A percentile compares a stretch with the other conserved stretches of the same genome.
Evolutionary conservation across 805 yeast genomes (phyloP).

Genomic region (Nakazawaea molendinolei): DNA sequence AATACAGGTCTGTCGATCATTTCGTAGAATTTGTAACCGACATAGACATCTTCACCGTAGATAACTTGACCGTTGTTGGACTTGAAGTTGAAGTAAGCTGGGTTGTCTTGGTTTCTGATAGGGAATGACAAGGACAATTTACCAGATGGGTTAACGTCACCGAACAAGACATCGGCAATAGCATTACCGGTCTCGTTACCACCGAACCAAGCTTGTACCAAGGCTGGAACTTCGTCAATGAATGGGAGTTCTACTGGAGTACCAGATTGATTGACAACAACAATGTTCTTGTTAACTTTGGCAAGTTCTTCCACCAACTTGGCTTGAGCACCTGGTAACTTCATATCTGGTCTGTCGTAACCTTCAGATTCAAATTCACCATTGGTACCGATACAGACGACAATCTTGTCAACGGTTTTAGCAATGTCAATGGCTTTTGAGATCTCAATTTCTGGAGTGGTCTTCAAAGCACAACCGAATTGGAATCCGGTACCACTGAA

Average conservation of each 20-base stretch:
- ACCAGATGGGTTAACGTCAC: slow-evolving; percentile 50
- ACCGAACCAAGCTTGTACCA: slow-evolving; percentile 46
- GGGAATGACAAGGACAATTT: slow-evolving; percentile 49
- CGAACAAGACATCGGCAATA: slow-evolving; percentile 47
- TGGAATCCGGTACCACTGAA: slow-evolving; percentile 25
- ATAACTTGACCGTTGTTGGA: slow-evolving; percentile 42
- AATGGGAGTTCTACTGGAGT: slow-evolving; percentile 50
- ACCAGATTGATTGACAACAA: slow-evolving; percentile 47
- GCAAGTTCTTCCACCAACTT: slow-evolving; percentile 33
- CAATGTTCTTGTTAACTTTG: slow-evolving; percentile 37
- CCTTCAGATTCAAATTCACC: slow-evolving; percentile 52
- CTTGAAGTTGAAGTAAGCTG: slow-evolving; percentile 42
- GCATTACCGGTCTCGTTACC: slow-evolving; percentile 48
- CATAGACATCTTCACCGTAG: slow-evolving; percentile 54
- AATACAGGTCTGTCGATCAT: slow-evolving; percentile 35
- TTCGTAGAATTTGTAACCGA: slow-evolving; percentile 53
- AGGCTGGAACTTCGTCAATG: slow-evolving; percentile 28
- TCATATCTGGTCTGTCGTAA: slow-evolving; percentile 39
- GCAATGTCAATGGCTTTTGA: slow-evolving; percentile 41
- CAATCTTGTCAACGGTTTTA: slow-evolving; percentile 36
- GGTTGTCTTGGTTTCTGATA: slow-evolving; percentile 37
- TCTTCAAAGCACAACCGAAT: slow-evolving; percentile 25
- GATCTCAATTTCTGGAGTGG: slow-evolving; percentile 24
- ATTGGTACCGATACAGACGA: slow-evolving; percentile 40
- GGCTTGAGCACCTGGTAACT: slow-evolving; percentile 38